Percentiles rank a stretch among this genome's conserved stretches.
Evolutionary conservation across 2,329 filamentous ascomycete species (phyloP).

Genomic region (Aureobasidium sp.): DNA sequence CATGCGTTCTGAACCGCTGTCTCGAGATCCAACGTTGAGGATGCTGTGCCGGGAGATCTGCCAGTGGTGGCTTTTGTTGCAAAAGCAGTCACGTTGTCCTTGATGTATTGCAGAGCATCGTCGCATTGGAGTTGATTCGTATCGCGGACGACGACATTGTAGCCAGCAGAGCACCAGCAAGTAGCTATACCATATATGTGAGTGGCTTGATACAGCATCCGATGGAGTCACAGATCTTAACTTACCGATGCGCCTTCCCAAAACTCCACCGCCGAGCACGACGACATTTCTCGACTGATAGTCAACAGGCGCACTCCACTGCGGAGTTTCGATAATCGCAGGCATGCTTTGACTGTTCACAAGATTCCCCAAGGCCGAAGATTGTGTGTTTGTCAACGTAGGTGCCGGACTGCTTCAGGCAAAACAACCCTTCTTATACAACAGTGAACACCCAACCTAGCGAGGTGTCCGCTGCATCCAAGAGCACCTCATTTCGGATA

Average conservation of each 20-base stretch:
- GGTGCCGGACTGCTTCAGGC: neutral
- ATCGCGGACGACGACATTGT: constrained; percentile 36
- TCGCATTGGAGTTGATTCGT: constrained; percentile 29
- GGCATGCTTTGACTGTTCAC: neutral
- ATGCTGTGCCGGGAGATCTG: constrained; percentile 20
- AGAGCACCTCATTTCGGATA: neutral
- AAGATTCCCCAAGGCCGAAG: too few relatives aligned
- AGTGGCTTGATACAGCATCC: neutral
- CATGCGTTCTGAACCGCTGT: constrained; percentile 38
- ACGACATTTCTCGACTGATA: constrained; percentile 25
- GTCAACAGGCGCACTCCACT: constrained; percentile 30
- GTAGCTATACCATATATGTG: neutral
- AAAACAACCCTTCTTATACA: neutral
- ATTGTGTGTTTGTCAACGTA: neutral
- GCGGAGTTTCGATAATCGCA: neutral
- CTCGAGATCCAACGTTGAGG: constrained; percentile 30
- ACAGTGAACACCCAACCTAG: neutral
- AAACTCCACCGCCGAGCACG: constrained; percentile 35
- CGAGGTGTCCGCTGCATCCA: neutral
- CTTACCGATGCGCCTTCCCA: constrained; percentile 33
- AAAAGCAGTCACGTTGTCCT: constrained; percentile 25
- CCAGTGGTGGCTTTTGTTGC: neutral
- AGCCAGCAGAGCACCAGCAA: constrained; percentile 34
- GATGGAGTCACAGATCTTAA: neutral
- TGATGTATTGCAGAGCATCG: constrained; percentile 33